phyloP scores from a whole-genome alignment of 1,284 basidiomycete genomes.

The Singerocomus rubriflavus region DNA sequence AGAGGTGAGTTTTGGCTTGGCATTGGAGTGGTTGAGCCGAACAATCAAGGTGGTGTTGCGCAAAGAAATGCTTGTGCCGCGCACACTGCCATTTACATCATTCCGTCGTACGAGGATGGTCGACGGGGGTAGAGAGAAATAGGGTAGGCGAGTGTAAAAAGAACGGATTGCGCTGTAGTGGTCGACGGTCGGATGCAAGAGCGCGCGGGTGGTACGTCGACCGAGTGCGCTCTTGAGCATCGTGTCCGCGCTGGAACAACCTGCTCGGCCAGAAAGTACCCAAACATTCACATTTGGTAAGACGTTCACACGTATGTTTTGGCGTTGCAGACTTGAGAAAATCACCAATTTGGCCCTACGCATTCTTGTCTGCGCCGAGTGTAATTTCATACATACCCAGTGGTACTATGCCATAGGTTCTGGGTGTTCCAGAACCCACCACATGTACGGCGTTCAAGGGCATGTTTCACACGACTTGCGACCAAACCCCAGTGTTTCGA shows the following conservation, averaged over 20 bases:
- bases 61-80: neutral
- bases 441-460: too few relatives aligned
- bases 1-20: constrained; percentile 1
- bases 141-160: constrained; percentile 45
- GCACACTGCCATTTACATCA: neutral
- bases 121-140: neutral
- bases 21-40: constrained; percentile 21
- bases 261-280: neutral
- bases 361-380: too few relatives aligned
- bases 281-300: constrained; percentile 5
- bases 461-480: too few relatives aligned
- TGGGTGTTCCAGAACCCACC: too few relatives aligned
- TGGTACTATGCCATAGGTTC: too few relatives aligned
- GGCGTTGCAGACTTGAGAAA: too few relatives aligned
- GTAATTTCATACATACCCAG: too few relatives aligned
- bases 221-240: constrained; percentile 17
- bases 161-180: constrained; percentile 49
- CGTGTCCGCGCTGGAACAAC: constrained; percentile 10
- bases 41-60: neutral
- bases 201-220: constrained; percentile 34
- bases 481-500: too few relatives aligned
- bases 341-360: too few relatives aligned
- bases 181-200: constrained; percentile 36
- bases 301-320: constrained; percentile 11
- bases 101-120: neutral